Base-by-base conservation (phyloP, 164 flowering plant species). In the Litsea cubeba region DNA sequence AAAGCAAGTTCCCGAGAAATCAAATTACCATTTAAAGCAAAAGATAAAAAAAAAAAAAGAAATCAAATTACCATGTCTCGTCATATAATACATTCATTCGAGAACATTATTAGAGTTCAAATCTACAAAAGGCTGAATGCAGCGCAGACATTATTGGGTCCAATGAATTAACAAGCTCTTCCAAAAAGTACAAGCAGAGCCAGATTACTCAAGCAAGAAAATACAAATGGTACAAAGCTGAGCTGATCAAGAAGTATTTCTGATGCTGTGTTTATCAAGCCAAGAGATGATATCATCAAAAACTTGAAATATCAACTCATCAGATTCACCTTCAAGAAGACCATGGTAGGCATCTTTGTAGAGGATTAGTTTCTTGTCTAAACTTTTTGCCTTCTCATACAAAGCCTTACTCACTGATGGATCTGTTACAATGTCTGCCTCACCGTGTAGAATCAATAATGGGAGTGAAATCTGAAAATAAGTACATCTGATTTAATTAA, bases 281-380 rank as follows among this genome's bases (percentile, higher is more conserved):
- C 99, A 96, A 15, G 83, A 83, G 66, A 94, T 80, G 28, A 94
- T 89, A 74, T 96, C 97, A 72, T 69, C 77, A 26, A 92, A 80
- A 54, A 92, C 92, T 71, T 70, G 80, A 71, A 80, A 69, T 72
- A 90, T 90, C 74, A 77, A 72, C 51, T 96, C 97, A 83, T 94
- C 99, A 17, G 94, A 89, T 79, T 96, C 99, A 1, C 99, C 99
- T 78, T 90, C 97, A 7, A 96, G 91, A 74, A 96, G 89, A 32
- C 90, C 30, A 80, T 96, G 99, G 76, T 74, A 87, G 46, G 94
- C 87, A 74, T 87, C 94, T 62, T 86, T 80, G 72, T 90, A 94
- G 8, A 91, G 87, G 25, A 66, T 78, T 40, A 92, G 84, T 82
- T 82, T 91, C 87, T 96, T 96, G 85, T 94, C 97, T 20, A 78